These are phyloP conservation scores for Metschnikowia corniflorae DNA, from an alignment of 805 yeast species.

Conservation along the genomic window DNA sequence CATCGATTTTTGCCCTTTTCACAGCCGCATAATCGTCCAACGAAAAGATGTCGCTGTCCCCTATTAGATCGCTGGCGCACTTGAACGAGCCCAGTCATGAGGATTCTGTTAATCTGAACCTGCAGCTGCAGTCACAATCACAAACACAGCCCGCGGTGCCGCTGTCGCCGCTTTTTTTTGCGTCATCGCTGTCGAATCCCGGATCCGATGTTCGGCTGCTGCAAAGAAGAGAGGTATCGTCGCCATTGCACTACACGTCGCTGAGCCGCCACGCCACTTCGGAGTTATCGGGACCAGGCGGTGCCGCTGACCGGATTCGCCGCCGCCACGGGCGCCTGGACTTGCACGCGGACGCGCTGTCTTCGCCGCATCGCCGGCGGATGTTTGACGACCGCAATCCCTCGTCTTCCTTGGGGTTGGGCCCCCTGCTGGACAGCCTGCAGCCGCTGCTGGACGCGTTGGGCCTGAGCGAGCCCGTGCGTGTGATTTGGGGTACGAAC, in stretches of 20 bases:
- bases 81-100: slow-evolving; percentile 7
- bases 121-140: slow-evolving; percentile 19
- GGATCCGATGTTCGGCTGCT: slow-evolving; percentile 29
- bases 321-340: slow-evolving; percentile 71
- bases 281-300: slow-evolving; percentile 30
- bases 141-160: slow-evolving; percentile 44
- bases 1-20: no score
- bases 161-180: slow-evolving; percentile 55
- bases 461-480: slow-evolving; percentile 61
- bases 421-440: slow-evolving; percentile 24
- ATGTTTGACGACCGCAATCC: slow-evolving; percentile 44
- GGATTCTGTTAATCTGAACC: slow-evolving; percentile 2
- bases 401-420: slow-evolving; percentile 13
- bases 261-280: slow-evolving; percentile 34
- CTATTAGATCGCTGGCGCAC: slow-evolving; percentile 17
- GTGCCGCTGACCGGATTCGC: slow-evolving; percentile 35
- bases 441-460: slow-evolving; percentile 22
- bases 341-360: slow-evolving; percentile 64
- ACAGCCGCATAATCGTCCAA: no score
- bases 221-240: slow-evolving; percentile 36
- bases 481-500: slow-evolving; percentile 98
- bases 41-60: slow-evolving; percentile 23
- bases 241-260: slow-evolving; percentile 51
- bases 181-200: slow-evolving; percentile 44
- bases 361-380: slow-evolving; percentile 60